Evolutionary conservation across 192 early-diverging fungal species (phyloP).

Genomic region (Linnemannia zychae): DNA sequence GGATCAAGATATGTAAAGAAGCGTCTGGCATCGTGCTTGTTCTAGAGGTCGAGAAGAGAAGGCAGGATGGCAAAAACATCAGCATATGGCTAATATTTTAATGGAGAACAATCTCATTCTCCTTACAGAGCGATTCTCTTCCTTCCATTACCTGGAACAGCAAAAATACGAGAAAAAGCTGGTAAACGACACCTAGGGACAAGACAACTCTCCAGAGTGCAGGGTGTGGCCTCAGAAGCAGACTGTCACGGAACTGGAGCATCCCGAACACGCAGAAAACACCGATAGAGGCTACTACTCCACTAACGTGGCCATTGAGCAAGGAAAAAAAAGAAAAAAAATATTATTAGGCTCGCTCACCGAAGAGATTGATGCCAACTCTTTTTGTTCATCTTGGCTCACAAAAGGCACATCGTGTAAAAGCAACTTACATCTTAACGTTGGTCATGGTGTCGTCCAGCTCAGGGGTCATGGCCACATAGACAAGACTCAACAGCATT

Average conservation of each 20-base stretch:
- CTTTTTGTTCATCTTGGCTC: background rate
- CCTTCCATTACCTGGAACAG: constrained; percentile 82
- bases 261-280: constrained; percentile 87
- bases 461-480: constrained; percentile 67
- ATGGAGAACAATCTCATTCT: background rate
- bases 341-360: background rate
- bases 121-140: background rate
- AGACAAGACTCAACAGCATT: constrained; percentile 65
- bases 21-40: constrained; percentile 86
- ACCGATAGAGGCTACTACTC: constrained; percentile 60
- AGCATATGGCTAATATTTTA: background rate
- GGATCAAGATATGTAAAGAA: constrained; percentile 87
- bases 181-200: constrained; percentile 87
- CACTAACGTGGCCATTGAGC: constrained; percentile 37
- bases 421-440: constrained; percentile 59
- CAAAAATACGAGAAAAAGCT: constrained; percentile 90
- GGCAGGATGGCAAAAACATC: background rate
- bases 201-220: constrained; percentile 94
- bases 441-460: constrained; percentile 65
- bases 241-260: constrained; percentile 93
- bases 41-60: constrained; percentile 61
- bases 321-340: background rate
- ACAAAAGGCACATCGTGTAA: background rate
- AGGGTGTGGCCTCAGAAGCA: constrained; percentile 93
- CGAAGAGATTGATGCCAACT: background rate